These are phyloP conservation scores for Dispira parvispora DNA, from an alignment of 192 early-diverging fungal genomes.

Conservation along the genomic window DNA sequence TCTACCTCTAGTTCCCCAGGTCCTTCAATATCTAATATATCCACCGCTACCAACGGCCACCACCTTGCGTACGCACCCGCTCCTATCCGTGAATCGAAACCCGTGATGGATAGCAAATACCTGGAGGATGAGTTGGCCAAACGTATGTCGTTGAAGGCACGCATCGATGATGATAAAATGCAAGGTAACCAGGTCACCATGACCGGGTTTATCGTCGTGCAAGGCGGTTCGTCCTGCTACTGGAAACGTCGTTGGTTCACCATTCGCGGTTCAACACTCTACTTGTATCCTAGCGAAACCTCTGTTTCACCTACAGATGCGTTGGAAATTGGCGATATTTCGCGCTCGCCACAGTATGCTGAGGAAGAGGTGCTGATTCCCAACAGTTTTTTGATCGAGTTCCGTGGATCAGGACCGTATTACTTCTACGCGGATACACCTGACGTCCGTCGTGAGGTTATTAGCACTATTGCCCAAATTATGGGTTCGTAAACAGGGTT, in stretches of 20 bases:
- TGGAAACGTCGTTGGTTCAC: slow-evolving; percentile 43
- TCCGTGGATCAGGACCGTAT: slow-evolving; percentile 22
- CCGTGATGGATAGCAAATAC: background rate
- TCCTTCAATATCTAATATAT: background rate
- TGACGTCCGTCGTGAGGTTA: slow-evolving; percentile 16
- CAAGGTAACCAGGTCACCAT: background rate
- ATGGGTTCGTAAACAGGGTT: background rate
- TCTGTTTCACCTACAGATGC: slow-evolving; percentile 22
- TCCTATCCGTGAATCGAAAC: background rate
- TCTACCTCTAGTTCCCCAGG: background rate
- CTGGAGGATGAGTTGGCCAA: slow-evolving; percentile 8
- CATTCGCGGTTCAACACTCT: slow-evolving; percentile 29
- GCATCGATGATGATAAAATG: background rate
- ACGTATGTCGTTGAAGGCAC: background rate
- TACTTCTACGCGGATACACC: slow-evolving; percentile 30
- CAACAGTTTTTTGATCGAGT: slow-evolving; percentile 31
- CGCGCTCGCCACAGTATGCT: slow-evolving; percentile 22
- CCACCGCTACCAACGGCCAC: background rate
- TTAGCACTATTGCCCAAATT: background rate
- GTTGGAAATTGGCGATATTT: slow-evolving; percentile 23
- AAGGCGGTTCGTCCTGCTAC: slow-evolving; percentile 3
- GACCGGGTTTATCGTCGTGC: background rate
- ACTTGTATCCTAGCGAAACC: slow-evolving; percentile 30
- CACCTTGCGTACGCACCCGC: background rate
- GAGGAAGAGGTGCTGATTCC: slow-evolving; percentile 30